Base-by-base conservation (phyloP, 495 filamentous ascomycete species). In the Lichenothelia convexa region DNA sequence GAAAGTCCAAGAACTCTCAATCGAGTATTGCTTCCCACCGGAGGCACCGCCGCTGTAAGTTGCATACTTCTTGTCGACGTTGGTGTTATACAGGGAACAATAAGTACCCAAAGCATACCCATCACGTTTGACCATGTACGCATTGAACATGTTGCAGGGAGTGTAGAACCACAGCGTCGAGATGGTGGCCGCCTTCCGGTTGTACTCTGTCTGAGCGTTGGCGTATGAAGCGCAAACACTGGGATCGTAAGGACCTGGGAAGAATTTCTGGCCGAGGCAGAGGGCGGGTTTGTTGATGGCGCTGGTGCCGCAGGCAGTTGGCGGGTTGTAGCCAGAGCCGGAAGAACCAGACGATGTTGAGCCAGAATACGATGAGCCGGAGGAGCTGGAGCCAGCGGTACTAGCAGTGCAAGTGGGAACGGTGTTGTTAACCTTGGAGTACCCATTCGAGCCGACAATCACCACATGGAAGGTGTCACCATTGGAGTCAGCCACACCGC, bases 361-460 rank as follows among this genome's bases (percentile, higher is more conserved):
- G 18, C 32, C 40, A 44, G 24, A 7, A 7, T 27, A 16, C 17
- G 31, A 18, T n/a, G n/a, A n/a, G n/a, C n/a, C n/a, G n/a, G n/a
- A n/a, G n/a, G n/a, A n/a, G n/a, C n/a, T n/a, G n/a, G n/a, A n/a
- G 7, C 31, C 31, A 18, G 7, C 15, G 18, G 11, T 33, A 18
- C 15, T 18, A 1, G 34, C 9, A 18, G 12, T 27, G 19, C 12
- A n/a, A 26, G 39, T 26, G 2, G 45, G 42, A 19, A 34, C 33
- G 21, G 43, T 45, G 24, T 21, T 35, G 39, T 45, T 40, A 26
- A 37, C 36, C 36, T 48, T 45, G 18, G 45, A 41, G 42, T 50
- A 47, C 35, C 47, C 47, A 36, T 50, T 50, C 27, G 33, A 39
- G 15, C 16, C 47, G n/a, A 29, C 36, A 34, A 50, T 47, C 27